Base-by-base conservation (phyloP, 73 alveolate species). In the Paramecium octaurelia region DNA sequence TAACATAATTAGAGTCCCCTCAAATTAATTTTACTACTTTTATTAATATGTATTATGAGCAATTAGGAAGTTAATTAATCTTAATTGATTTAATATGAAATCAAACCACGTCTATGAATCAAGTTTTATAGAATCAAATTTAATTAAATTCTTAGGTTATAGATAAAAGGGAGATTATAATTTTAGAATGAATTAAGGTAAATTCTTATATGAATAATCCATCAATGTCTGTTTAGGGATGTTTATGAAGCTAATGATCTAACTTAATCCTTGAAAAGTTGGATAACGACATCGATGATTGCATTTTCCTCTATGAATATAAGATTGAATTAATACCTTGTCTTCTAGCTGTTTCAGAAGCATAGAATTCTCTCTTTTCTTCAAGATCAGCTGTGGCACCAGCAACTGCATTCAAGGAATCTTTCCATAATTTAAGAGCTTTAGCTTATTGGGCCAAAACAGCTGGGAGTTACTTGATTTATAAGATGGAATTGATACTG, bases 351-450 rank as follows among this genome's bases (percentile, higher is more conserved):
- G 91, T 80, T 80, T 80, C 91, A 16, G 70, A 20, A 44, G 76
- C 91, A 80, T 80, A 80, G 91, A 80, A 80, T 80, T 80, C 70
- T 80, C 91, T 80, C 91, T 80, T 80, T 24, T 80, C 91, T 80
- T 80, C 91, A n/a, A 80, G 24, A 20, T 80, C 91, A 8, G 43
- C 43, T 5, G 91, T 80, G 27, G 91, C 91, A 23, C 91, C 91
- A 44, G 91, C 91, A 43, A 80, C 91, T 16, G 91, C 75, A 42
- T 80, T 80, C 76, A 80, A 46, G 18, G 91, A 80, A 21, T 80
- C 75, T 35, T 80, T 43, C 91, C 91, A 80, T 46, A 80, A 42
- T 80, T 80, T 80, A 34, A 80, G 57, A 12, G 91, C 91, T 80
- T 80, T 80, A 80, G 91, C 91, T 80, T 80, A 80, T 80, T 42